These are phyloP conservation scores for Boletus eberwhitei DNA, from an alignment of 768 basidiomycete species.

Conservation along the genomic window DNA sequence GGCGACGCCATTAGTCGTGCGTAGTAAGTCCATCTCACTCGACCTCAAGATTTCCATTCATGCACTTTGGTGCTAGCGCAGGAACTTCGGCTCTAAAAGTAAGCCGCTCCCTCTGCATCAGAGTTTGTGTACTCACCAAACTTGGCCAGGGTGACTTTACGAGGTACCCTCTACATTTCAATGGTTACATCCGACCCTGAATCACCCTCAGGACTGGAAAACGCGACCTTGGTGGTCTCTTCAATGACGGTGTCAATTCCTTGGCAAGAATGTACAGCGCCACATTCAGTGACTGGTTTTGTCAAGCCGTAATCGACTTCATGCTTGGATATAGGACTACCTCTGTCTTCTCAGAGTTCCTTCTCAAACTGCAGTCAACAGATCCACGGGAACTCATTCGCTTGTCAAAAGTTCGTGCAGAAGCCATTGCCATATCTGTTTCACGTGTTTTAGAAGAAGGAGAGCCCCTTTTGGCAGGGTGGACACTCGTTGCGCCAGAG, in stretches of 20 bases:
- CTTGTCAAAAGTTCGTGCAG: constrained; percentile 83
- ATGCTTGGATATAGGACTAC: constrained; percentile 84
- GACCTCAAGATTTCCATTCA: neutral
- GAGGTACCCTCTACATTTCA: constrained; percentile 42
- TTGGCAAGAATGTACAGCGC: constrained; percentile 87
- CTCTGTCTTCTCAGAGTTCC: constrained; percentile 90
- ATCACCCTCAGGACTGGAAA: constrained; percentile 75
- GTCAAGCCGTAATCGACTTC: constrained; percentile 92
- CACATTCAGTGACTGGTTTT: constrained; percentile 94
- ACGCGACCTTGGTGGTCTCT: constrained; percentile 84
- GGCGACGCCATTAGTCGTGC: constrained; percentile 92
- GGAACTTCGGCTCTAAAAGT: constrained; percentile 97
- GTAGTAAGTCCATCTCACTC: constrained; percentile 51
- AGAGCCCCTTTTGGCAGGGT: constrained; percentile 77
- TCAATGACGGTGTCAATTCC: constrained; percentile 96
- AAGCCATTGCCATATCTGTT: constrained; percentile 88
- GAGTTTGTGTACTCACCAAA: constrained; percentile 5
- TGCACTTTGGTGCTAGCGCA: constrained; percentile 51
- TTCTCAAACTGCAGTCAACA: constrained; percentile 82
- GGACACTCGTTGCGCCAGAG: constrained; percentile 89
- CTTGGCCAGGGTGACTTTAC: constrained; percentile 75
- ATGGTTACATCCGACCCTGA: constrained; percentile 4
- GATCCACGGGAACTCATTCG: constrained; percentile 89
- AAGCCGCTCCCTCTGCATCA: constrained; percentile 18
- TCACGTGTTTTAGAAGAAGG: constrained; percentile 72